Evolutionary conservation across 352 stramenopile species (phyloP).

Genomic region (Pythium guiyangense): DNA sequence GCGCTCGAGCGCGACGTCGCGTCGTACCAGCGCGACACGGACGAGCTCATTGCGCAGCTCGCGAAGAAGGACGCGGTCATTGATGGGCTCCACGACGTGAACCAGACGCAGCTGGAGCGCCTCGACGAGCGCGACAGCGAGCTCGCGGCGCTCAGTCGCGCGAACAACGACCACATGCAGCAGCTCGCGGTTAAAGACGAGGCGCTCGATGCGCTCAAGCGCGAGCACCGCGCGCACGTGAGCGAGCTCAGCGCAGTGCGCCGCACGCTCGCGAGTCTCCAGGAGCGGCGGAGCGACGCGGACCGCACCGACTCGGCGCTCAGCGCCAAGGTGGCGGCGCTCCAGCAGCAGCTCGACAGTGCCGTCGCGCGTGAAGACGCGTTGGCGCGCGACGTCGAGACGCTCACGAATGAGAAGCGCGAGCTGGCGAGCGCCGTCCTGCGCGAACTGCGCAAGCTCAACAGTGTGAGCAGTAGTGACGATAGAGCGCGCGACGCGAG

Average conservation of each 20-base stretch:
- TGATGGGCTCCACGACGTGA: conserved; percentile 7
- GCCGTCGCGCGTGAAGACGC: conserved; percentile 25
- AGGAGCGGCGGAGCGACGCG: conserved; percentile 7
- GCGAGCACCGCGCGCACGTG: conserved; percentile 15
- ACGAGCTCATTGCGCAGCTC: conserved; percentile 6
- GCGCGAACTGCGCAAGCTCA: conserved; percentile 39
- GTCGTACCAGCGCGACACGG: conserved; percentile 6
- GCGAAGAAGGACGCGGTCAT: conserved; percentile 12
- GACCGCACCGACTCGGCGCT: not conserved
- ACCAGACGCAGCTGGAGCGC: conserved; percentile 20
- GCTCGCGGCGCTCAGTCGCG: conserved; percentile 15
- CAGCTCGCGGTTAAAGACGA: conserved; percentile 21
- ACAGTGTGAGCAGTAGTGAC: conserved; percentile 16
- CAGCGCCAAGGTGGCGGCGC: conserved; percentile 13
- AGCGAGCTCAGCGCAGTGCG: conserved; percentile 16
- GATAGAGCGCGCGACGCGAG: conserved; percentile 10
- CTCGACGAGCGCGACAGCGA: conserved; percentile 25
- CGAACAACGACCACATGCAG: conserved; percentile 19
- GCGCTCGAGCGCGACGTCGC: conserved; percentile 1
- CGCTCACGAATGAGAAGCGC: conserved; percentile 33
- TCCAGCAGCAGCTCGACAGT: conserved; percentile 20
- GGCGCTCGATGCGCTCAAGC: conserved; percentile 20
- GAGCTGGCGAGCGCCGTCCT: conserved; percentile 27
- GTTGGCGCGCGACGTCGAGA: conserved; percentile 27
- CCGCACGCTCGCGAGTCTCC: conserved; percentile 16